A percentile compares a stretch with the other conserved stretches of the same genome.
Conservation (phyloP, 371 early-diverging fungal genomes). For the Apophysomyces trapeziformis region DNA sequence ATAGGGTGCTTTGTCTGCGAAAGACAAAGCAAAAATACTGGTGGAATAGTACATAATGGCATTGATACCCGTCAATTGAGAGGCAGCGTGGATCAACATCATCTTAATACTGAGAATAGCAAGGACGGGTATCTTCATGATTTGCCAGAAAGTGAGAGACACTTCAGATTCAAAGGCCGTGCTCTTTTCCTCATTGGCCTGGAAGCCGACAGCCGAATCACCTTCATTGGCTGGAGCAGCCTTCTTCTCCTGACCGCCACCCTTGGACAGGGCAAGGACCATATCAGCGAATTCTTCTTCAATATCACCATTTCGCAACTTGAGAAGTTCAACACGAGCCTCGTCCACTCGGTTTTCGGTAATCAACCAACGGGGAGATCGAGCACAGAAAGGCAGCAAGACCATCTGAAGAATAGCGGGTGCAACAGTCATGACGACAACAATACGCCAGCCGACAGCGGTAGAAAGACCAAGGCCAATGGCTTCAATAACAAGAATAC, state of each 20-base stretch:
- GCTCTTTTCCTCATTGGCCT: slow-evolving; percentile 31
- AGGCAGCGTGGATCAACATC: slow-evolving; percentile 62
- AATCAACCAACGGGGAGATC: slow-evolving; percentile 77
- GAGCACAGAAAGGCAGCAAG: slow-evolving; percentile 73
- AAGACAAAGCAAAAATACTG: slow-evolving; percentile 42
- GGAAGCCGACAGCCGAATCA: slow-evolving; percentile 24
- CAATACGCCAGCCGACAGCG: slow-evolving; percentile 72
- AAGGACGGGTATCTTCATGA: slow-evolving; percentile 41
- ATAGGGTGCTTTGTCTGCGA: slow-evolving; percentile 40
- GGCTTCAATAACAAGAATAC: slow-evolving; percentile 70
- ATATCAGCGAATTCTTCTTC: slow-evolving; percentile 69
- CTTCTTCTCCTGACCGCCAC: slow-evolving; percentile 20
- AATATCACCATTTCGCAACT: slow-evolving; percentile 64
- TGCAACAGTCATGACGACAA: slow-evolving; percentile 62
- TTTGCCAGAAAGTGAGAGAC: slow-evolving; percentile 34
- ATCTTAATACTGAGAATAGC: slow-evolving; percentile 40
- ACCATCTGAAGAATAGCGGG: slow-evolving; percentile 72
- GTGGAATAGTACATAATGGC: slow-evolving; percentile 68
- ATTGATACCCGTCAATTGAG: slow-evolving; percentile 73
- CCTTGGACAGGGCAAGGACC: slow-evolving; percentile 44
- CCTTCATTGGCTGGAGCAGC: slow-evolving; percentile 18
- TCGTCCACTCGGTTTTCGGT: slow-evolving; percentile 61
- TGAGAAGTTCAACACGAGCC: slow-evolving; percentile 59
- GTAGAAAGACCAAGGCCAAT: slow-evolving; percentile 62
- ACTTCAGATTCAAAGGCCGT: slow-evolving; percentile 34